Percentiles rank a stretch among this genome's conserved stretches.
These are phyloP conservation scores for Xanthoparmelia taractica DNA, from an alignment of 495 filamentous ascomycete species.

Conservation along the genomic window DNA sequence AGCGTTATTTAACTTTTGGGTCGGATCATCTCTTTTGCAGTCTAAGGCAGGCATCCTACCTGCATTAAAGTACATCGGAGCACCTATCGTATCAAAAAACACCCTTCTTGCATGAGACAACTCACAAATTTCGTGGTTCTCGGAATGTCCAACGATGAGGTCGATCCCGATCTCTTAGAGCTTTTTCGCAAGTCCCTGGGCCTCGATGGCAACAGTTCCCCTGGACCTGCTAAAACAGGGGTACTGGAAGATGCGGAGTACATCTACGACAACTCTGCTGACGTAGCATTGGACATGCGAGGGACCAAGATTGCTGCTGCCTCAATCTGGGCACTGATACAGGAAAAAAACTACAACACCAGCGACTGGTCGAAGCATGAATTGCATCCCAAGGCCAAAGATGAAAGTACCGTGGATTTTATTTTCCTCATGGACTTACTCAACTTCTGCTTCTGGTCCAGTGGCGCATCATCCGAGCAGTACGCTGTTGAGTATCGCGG, in stretches of 20 bases:
- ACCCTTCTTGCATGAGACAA: neutral
- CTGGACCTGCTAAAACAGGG: conserved; percentile 60
- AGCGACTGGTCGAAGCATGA: conserved; percentile 81
- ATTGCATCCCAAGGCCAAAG: conserved; percentile 75
- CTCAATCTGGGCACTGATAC: conserved; percentile 70
- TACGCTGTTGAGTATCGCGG: conserved; percentile 77
- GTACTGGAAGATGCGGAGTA: conserved; percentile 77
- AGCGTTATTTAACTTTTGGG: too few species aligned
- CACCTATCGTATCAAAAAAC: neutral
- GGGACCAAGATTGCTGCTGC: conserved; percentile 74
- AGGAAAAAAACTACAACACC: conserved; percentile 73
- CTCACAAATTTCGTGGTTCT: neutral
- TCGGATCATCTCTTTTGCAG: neutral
- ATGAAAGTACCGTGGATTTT: conserved; percentile 74
- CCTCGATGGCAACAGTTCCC: conserved; percentile 44
- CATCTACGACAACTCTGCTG: conserved; percentile 87
- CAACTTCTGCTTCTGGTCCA: conserved; percentile 96
- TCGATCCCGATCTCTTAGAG: conserved; percentile 78
- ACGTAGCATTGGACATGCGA: conserved; percentile 75
- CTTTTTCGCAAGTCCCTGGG: conserved; percentile 77
- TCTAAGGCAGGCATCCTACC: neutral
- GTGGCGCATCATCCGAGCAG: conserved; percentile 47
- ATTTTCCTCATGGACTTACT: conserved; percentile 95
- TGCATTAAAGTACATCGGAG: neutral
- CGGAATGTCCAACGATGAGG: conserved; percentile 78